Conservation (phyloP, 2,329 filamentous ascomycete species). For the Cladosporium austrohemisphaericum region DNA sequence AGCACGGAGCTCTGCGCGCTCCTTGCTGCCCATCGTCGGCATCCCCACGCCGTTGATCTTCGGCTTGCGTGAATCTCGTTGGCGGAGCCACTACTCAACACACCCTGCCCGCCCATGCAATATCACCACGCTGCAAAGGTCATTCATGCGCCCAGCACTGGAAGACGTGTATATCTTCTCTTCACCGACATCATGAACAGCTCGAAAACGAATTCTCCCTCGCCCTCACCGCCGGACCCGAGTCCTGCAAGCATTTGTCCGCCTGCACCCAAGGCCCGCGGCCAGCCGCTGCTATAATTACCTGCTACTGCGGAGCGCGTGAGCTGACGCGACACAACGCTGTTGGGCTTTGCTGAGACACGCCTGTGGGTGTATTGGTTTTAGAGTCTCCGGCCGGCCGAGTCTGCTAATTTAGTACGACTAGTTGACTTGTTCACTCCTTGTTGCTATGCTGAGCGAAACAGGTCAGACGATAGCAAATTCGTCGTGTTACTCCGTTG, state of each 20-base stretch:
- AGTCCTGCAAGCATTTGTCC: no score
- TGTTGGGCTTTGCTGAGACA: constrained; percentile 12
- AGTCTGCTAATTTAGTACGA: no score
- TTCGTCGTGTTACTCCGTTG: no score
- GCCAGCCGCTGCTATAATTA: no score
- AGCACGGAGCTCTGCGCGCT: not conserved
- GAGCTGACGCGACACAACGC: constrained; percentile 11
- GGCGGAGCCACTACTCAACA: constrained; percentile 1
- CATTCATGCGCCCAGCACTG: constrained; percentile 6
- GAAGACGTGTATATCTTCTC: not conserved
- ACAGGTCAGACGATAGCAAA: no score
- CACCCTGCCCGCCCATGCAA: constrained; percentile 6
- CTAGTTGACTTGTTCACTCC: no score
- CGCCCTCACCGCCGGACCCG: no score
- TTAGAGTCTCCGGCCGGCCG: no score
- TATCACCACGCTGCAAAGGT: not conserved
- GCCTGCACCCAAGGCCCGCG: no score
- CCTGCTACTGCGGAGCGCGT: constrained; percentile 2
- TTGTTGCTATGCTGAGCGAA: no score
- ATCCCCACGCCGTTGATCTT: constrained; percentile 1
- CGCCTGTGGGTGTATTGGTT: not conserved
- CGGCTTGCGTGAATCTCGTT: not conserved
- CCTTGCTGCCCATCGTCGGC: constrained; percentile 5
- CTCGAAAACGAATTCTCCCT: no score
- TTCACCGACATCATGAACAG: constrained; percentile 9